Base-by-base conservation (phyloP, 2,329 filamentous ascomycete genomes). In the Elsinoe perseae region DNA sequence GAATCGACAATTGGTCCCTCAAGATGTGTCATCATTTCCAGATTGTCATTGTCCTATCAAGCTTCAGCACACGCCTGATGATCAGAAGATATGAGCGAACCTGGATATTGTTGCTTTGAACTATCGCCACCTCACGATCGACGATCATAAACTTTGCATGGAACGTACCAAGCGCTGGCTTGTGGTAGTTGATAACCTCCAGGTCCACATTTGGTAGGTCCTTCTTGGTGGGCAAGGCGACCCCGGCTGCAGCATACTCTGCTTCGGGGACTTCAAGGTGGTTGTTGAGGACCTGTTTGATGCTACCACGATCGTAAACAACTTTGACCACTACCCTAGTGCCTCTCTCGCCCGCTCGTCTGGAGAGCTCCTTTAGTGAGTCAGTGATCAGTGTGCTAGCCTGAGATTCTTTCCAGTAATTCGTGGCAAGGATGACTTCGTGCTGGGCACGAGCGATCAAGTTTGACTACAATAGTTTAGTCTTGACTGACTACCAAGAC, bases 121-220 rank as follows among this genome's bases (percentile, higher is more conserved):
- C 67, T 1, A 87, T 73, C 0, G 80, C 87, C n/a, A 85, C 75
- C 59, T 79, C 81, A 5, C 87, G 77, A 67, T 92, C 87, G 1
- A 91, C 81, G 1, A 91, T 74, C 76, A 88, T 86, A 65, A 85
- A 89, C 65, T 92, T 92, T 60, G 82, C 76, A 64, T 91, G 87
- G 38, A 90, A 85, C 0, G 87, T 92, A 0, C 87, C 87, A 2
- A 91, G 69, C 1, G 86, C 69, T 1, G 86, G 79, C 10, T 78
- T 76, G 64, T 91, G 87, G 63, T 83, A 84, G 64, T 88, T 91
- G 59, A 86, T 77, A 4, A 90, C 86, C 64, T 88, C 75, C 30
- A 92, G 68, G 59, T 89, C 82, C 25, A 91, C 69, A 63, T 88
- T 79, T 0, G 86, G 86, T 2, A 90, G 83, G 36, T 90, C 84